A percentile compares a stretch with the other conserved stretches of the same genome.
Evolutionary conservation across 2,329 filamentous ascomycete genomes (phyloP).

Genomic region (Ophiostoma sp.): DNA sequence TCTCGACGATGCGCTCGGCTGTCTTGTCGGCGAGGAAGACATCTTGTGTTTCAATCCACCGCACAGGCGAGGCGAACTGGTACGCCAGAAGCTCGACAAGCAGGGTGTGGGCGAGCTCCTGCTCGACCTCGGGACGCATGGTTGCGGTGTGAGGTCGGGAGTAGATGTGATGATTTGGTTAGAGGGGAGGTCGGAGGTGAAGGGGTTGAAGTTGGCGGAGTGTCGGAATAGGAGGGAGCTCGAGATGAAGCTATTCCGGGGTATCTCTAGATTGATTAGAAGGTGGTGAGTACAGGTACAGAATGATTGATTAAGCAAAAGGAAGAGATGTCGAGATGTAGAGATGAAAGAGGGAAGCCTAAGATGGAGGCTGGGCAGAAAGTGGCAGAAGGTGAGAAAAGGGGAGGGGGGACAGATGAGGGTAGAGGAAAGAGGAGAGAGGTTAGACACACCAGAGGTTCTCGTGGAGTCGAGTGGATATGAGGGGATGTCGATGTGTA

Average conservation of each 20-base stretch:
- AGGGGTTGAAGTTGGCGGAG: neutral
- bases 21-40: slow-evolving; percentile 95
- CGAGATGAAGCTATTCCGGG: slow-evolving; percentile 19
- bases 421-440: neutral
- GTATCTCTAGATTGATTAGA: slow-evolving; percentile 19
- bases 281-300: slow-evolving; percentile 8
- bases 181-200: neutral
- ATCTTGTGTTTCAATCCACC: slow-evolving; percentile 99
- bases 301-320: slow-evolving; percentile 4
- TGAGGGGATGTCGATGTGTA: slow-evolving; percentile 10
- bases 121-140: slow-evolving; percentile 98
- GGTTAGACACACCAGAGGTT: slow-evolving; percentile 13
- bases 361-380: slow-evolving; percentile 17
- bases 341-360: slow-evolving; percentile 1
- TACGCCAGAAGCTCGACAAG: slow-evolving; percentile 98
- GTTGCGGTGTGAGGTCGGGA: slow-evolving; percentile 32
- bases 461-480: slow-evolving; percentile 11
- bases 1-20: slow-evolving; percentile 94
- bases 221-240: slow-evolving; percentile 14
- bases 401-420: neutral
- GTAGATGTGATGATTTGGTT: neutral
- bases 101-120: slow-evolving; percentile 96
- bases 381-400: slow-evolving; percentile 7
- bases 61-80: slow-evolving; percentile 95
- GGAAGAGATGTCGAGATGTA: slow-evolving; percentile 5